These are phyloP conservation scores for Astragalus glycyphyllos DNA, from an alignment of 306 rosid genomes.

Conservation along the genomic window DNA sequence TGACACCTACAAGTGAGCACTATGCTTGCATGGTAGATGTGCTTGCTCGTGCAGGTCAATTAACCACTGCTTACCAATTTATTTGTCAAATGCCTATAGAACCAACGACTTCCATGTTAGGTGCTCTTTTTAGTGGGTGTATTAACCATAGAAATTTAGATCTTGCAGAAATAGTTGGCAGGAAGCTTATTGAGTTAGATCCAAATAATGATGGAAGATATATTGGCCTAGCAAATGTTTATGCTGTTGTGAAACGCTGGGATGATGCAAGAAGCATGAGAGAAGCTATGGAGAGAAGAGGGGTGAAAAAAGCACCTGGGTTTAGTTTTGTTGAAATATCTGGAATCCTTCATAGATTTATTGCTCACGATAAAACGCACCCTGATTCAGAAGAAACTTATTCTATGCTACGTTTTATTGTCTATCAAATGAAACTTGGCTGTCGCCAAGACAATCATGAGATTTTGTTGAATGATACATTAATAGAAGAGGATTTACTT, in stretches of 20 bases:
- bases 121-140: constrained; percentile 74
- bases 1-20: constrained; percentile 65
- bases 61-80: constrained; percentile 64
- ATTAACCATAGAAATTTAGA: constrained; percentile 68
- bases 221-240: constrained; percentile 72
- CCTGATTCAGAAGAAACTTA: constrained; percentile 60
- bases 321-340: constrained; percentile 70
- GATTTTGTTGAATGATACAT: constrained; percentile 37
- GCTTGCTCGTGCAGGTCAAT: constrained; percentile 71
- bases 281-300: constrained; percentile 75
- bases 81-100: constrained; percentile 65
- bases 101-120: constrained; percentile 78
- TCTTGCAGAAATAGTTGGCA: constrained; percentile 71
- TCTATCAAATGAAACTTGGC: constrained; percentile 64
- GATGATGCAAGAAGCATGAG: constrained; percentile 73
- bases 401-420: constrained; percentile 57
- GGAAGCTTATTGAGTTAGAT: constrained; percentile 76
- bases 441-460: constrained; percentile 48
- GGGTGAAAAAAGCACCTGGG: constrained; percentile 78
- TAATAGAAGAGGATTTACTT: constrained; percentile 42
- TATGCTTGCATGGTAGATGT: constrained; percentile 85
- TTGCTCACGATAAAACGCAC: constrained; percentile 78
- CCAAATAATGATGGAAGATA: constrained; percentile 85
- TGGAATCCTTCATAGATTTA: constrained; percentile 69
- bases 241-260: constrained; percentile 70